These are phyloP conservation scores for Xylaria sp. DNA, from an alignment of 2,329 filamentous ascomycete genomes.

Conservation along the genomic window DNA sequence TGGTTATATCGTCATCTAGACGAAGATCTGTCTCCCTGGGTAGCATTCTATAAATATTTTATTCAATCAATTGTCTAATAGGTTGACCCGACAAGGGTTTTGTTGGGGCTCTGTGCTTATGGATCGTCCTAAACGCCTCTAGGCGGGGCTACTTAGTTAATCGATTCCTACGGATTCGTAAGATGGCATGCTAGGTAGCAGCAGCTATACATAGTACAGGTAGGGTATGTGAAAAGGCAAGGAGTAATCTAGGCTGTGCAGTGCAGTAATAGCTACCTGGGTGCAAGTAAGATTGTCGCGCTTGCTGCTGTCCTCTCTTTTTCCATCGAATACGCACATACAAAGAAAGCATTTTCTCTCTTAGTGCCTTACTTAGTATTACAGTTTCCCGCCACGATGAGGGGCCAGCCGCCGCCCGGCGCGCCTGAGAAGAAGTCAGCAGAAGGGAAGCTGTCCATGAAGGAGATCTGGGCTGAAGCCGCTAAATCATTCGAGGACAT, in stretches of 20 bases:
- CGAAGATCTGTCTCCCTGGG: too few relatives aligned
- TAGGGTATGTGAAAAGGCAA: background rate
- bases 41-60: background rate
- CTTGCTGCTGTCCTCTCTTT: background rate
- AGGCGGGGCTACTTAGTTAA: background rate
- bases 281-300: background rate
- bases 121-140: background rate
- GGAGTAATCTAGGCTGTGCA: background rate
- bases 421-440: background rate
- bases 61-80: background rate
- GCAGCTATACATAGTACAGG: too few relatives aligned
- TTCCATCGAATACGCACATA: background rate
- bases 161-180: too few relatives aligned
- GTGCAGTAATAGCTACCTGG: background rate
- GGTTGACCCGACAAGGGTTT: background rate
- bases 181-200: too few relatives aligned
- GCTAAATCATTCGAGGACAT: slow-evolving; percentile 39
- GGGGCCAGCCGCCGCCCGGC: background rate
- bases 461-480: slow-evolving; percentile 35
- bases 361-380: background rate
- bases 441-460: slow-evolving; percentile 3
- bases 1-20: too few relatives aligned
- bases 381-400: background rate
- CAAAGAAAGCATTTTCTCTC: background rate
- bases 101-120: background rate